Evolutionary conservation across 306 rosid genomes (phyloP).

Genomic region (Ammopiptanthus mongolicus): DNA sequence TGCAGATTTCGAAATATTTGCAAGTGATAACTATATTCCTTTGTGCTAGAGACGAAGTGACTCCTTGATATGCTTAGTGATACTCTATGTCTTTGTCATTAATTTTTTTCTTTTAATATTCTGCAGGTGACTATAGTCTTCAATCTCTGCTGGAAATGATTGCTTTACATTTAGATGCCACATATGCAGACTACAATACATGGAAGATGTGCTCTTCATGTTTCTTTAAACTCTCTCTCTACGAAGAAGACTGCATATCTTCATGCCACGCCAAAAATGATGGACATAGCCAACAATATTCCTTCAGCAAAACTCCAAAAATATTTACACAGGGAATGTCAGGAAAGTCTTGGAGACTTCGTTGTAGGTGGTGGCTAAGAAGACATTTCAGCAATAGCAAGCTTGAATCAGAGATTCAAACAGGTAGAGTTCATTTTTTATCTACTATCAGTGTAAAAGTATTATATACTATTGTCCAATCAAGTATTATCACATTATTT

Average conservation of each 20-base stretch:
- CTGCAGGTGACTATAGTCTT: constrained; percentile 59
- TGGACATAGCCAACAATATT: constrained; percentile 10
- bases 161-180: constrained; percentile 72
- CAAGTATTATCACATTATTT: neutral
- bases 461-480: neutral
- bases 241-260: constrained; percentile 60
- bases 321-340: constrained; percentile 45
- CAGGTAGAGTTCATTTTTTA: constrained; percentile 41
- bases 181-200: constrained; percentile 44
- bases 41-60: neutral
- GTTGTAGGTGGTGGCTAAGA: constrained; percentile 71
- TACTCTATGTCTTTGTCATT: neutral
- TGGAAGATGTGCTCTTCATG: constrained; percentile 69
- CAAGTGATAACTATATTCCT: neutral
- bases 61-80: neutral
- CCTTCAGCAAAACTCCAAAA: constrained; percentile 37
- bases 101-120: constrained; percentile 24
- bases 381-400: constrained; percentile 50
- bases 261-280: constrained; percentile 25
- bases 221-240: constrained; percentile 45
- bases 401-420: constrained; percentile 44
- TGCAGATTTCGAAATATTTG: neutral
- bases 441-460: neutral
- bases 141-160: constrained; percentile 67
- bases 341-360: constrained; percentile 62